Evolutionary conservation across 225 moss, liverwort and hornwort genomes (phyloP).

Genomic region (Bryoerythrophyllum caledonicum): DNA sequence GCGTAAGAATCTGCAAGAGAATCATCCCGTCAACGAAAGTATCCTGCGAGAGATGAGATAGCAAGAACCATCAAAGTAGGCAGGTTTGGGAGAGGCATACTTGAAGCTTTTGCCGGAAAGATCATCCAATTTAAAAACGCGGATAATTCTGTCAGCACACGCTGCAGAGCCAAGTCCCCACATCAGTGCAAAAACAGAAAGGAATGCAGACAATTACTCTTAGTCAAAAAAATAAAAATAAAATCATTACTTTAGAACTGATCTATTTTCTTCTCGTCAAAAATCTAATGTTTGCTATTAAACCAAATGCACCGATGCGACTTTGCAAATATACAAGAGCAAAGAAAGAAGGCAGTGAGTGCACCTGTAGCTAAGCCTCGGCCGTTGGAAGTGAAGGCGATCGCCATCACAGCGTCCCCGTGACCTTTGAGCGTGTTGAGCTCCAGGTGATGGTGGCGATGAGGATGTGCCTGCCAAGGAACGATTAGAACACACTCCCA

Average conservation of each 20-base stretch:
- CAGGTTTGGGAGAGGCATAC: slow-evolving; percentile 44
- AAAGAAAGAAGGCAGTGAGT: slow-evolving; percentile 8
- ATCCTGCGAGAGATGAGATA: background rate
- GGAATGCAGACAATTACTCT: no score
- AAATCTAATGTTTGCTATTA: no score
- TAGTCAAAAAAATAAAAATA: no score
- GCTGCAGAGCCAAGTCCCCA: slow-evolving; percentile 53
- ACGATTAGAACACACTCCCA: background rate
- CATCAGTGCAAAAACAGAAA: slow-evolving; percentile 22
- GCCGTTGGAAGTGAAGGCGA: slow-evolving; percentile 84
- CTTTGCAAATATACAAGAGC: no score
- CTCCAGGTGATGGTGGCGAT: slow-evolving; percentile 81
- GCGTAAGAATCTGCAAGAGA: slow-evolving; percentile 70
- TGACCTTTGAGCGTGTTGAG: slow-evolving; percentile 94
- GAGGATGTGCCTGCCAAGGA: slow-evolving; percentile 64
- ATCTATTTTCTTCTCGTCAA: no score
- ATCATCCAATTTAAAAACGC: slow-evolving; percentile 96
- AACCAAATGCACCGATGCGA: no score
- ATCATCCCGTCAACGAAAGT: no score
- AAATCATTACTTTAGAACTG: no score
- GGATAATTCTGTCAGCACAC: slow-evolving; percentile 94
- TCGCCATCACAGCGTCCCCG: slow-evolving; percentile 79
- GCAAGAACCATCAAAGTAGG: background rate
- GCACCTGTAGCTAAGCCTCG: slow-evolving; percentile 95
- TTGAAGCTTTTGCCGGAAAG: slow-evolving; percentile 93